Base-by-base conservation (phyloP, 345 rosid species). In the Salix viminalis region DNA sequence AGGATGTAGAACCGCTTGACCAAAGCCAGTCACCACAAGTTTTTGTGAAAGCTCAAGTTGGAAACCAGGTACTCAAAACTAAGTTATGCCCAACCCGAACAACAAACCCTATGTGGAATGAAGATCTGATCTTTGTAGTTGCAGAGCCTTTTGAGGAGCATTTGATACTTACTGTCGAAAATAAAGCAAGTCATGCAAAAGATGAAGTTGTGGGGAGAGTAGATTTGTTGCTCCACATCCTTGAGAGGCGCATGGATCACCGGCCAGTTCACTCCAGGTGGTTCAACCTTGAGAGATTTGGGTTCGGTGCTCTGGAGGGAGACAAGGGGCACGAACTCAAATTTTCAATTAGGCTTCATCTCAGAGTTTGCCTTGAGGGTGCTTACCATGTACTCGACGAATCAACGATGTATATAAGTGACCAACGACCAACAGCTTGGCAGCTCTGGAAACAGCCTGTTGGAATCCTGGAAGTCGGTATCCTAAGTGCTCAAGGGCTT, bases 131-230 rank as follows among this genome's bases (percentile, higher is more conserved):
- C 30, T 81, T 81, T 14, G 84, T 77, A 13, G 84, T 76, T 41
- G 80, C 84, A 2, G 84, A 81, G 71, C 84, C 84, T 39, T 81
- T 81, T 37, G 84, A 77, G 60, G 84, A 81, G 32, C 81, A 77
- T 69, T 34, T 81, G 65, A 46, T 65, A 21, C 77, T 81, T 56
- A 81, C 77, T 13, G 81, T 81, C 14, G 84, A 81, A 64, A 73
- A 77, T 32, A 77, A 70, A 32, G 73, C 67, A 16, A 74, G 56
- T 14, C 41, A 76, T 54, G 73, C 75, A 11, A 81, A 77, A 73
- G 84, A 81, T 54, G 84, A 81, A 70, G 68, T 77, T 8, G 44
- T 65, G 61, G 84, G 84, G 62, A 69, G 72, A 42, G 18, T 64
- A 11, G 36, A 34, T 44, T 7, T 70, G 67, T 70, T 81, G 3